Base-by-base conservation (phyloP, 148 eudicot species). In the Fallopia convolvulus region DNA sequence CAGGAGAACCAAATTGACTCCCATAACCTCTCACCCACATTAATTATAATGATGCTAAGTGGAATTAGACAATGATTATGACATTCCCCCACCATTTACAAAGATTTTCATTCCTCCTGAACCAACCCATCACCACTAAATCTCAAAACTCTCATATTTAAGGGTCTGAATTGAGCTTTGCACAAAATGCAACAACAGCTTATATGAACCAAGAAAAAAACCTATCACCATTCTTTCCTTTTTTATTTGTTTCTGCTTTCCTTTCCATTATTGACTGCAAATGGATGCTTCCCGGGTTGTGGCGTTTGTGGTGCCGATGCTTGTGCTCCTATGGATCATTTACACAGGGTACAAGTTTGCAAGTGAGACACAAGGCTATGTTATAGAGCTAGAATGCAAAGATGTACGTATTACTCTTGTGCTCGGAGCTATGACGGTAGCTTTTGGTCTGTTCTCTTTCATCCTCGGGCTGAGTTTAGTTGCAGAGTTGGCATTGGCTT, bases 371-470 rank as follows among this genome's bases (percentile, higher is more conserved):
- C 63, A 56, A 21, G 40, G 75, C 74, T 77, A 74, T 14, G 55
- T 36, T 9, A 47, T 47, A 33, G 2, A 2, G 66, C 49, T 12
- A 2, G 72, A 39, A 26, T 44, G 49, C 61, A 56, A 44, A 36
- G 76, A 83, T 15, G 42, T 73, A 61, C 72, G 42, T 2, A 73
- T 74, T 2, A 75, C 81, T 47, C 66, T 84, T 41, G 12, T 80
- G 26, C 70, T 84, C 3, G 89, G 89, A 65, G 76, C 72, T 60
- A 11, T 78, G 55, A 87, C 81, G 2, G 81, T 87, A 15, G 78
- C 79, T 32, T 80, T 84, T 12, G 87, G 89, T 40, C 58, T 74
- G 65, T 33, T 75, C 18, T 87, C 79, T 76, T 78, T 75, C 71
- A 46, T 76, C 52, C 46, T 83, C 30, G 86, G 87, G 75, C 44